Evolutionary conservation across 768 basidiomycete species (phyloP), one percentile per base, ranked within the genome.

Genomic region (Tubosaeta brunneosetosa): DNA sequence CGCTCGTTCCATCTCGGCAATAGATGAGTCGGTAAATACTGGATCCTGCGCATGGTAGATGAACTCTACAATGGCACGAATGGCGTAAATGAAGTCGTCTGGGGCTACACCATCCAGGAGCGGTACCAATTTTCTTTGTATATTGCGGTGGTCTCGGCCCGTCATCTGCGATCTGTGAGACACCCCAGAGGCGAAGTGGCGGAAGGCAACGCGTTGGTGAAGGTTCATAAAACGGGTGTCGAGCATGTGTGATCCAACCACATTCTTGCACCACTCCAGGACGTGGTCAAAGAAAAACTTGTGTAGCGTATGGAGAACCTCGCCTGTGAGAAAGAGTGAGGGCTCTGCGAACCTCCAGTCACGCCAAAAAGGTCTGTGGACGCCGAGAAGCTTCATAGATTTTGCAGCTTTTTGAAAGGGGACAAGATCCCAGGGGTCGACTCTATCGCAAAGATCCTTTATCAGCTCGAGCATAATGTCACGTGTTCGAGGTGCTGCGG

Each of bases 81-180:
- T 33, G 5, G 51, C 36, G 1, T 5, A 2, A 3, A 63, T 29
- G 7, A 58, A 44, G 0, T 22, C 17, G 2, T 37, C 22, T 2
- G 38, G 4, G 3, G 33, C 31, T 1, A 25, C 25, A 8, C 44
- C 44, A 3, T 29, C 41, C 9, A 56, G 27, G 2, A 41, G 26
- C 1, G 46, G 26, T 17, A 78, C 47, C 6, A 76, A 55, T 33
- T 67, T 68, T 3, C 58, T 52, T 51, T 77, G 65, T 5, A 77
- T 61, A 25, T 78, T 66, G 0, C 66, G 52, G 47, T 76, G 71
- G 33, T 76, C 74, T 1, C 63, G 49, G 2, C 74, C 73, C 3
- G 76, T 75, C 22, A 74, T 70, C 52, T 77, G 74, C 36, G 73
- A 73, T 25, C 75, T 37, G 8, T 60, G 58, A 9, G 70, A 73